These are phyloP conservation scores for Fraxinus baroniana DNA, from an alignment of 305 asterid species.

Conservation along the genomic window DNA sequence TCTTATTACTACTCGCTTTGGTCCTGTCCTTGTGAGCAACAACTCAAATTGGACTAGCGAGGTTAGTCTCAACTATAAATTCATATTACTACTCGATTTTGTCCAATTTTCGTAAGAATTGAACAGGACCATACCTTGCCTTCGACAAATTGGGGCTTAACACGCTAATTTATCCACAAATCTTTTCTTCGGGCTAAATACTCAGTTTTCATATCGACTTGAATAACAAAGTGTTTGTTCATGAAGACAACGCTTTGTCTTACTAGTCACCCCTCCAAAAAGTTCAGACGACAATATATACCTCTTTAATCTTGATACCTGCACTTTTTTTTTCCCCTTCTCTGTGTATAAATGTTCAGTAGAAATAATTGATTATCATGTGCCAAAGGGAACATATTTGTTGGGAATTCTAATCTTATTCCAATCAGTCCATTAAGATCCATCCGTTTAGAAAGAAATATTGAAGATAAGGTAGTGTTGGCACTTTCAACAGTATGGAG, in stretches of 20 bases:
- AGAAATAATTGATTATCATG: conserved; percentile 18
- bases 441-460: conserved; percentile 3
- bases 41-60: neutral
- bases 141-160: neutral
- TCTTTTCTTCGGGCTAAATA: neutral
- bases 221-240: neutral
- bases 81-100: neutral
- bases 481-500: conserved; percentile 42
- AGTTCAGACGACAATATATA: neutral
- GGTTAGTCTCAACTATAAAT: too few relatives aligned
- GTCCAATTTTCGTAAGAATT: neutral
- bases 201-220: neutral
- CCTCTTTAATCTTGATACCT: neutral
- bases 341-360: neutral
- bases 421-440: neutral
- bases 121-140: too few relatives aligned
- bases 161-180: neutral
- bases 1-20: neutral
- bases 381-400: conserved; percentile 20
- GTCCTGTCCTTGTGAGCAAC: neutral
- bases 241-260: too few relatives aligned
- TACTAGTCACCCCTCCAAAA: too few relatives aligned
- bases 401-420: neutral
- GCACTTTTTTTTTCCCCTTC: neutral
- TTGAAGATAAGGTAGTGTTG: conserved; percentile 38